Conservation (phyloP, 768 basidiomycete genomes). For the Leccinum olivaceopallidum region DNA sequence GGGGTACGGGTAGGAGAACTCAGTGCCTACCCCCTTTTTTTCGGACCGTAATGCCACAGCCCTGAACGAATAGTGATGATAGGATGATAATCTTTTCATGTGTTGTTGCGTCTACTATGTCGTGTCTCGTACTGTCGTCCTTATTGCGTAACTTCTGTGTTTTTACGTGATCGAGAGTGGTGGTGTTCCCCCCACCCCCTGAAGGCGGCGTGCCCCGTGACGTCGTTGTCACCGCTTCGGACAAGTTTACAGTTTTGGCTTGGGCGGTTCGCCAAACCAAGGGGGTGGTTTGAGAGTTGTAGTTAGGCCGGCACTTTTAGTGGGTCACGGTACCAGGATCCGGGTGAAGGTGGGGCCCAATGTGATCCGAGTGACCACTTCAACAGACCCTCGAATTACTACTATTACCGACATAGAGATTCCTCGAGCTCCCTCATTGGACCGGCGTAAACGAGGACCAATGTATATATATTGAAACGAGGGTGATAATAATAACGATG, state of each 20-base stretch:
- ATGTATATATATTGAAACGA: not conserved
- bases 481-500: not conserved
- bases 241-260: not conserved
- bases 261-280: not conserved
- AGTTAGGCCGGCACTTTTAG: not conserved
- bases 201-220: not conserved
- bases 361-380: not conserved
- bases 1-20: not conserved
- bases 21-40: not conserved
- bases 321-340: not conserved
- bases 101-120: not conserved
- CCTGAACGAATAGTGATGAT: not conserved
- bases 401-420: not conserved
- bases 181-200: not conserved
- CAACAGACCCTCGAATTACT: not conserved
- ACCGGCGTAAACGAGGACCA: not conserved
- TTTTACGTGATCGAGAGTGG: not conserved
- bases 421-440: not conserved
- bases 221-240: not conserved
- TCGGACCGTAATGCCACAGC: not conserved
- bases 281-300: not conserved
- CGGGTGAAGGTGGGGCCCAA: not conserved
- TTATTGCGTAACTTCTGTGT: not conserved
- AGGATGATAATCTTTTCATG: not conserved
- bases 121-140: not conserved